Evolutionary conservation across 73 alveolate species (phyloP), one percentile per base, ranked within the genome.

Genomic region (Paramecium sonneborni): DNA sequence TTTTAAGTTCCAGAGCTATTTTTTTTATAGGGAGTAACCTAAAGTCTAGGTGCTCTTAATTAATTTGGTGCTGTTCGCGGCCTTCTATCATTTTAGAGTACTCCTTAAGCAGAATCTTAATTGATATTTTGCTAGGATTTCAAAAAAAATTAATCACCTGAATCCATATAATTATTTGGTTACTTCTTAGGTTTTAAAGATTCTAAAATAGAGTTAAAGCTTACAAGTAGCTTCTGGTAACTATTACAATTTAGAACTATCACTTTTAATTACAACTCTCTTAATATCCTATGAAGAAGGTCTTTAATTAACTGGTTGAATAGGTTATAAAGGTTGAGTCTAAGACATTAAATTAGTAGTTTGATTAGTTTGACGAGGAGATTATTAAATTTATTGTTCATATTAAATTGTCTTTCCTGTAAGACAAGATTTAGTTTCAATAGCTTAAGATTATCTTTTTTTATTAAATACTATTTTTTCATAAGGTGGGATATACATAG

Each of bases 11-110:
- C 18, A 79, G 15, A 41, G 21, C 12, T 79, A 46, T 79, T 79
- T 79, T 62, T 39, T 43, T 79, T 79, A 34, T 79, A 79, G 15
- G 90, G 90, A 44, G 90, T 79, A 23, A 79, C 90, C 2, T 79
- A 20, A 4, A 79, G 52, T 12, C 90, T 21, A 30, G 90, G 90
- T 15, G 90, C 90, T 46, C 90, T 79, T 24, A 79, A 46, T 46
- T 79, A 46, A 44, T 79, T 79, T 1, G 90, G 90, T 10, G 90
- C 90, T 12, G 90, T 79, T 46, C 41, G 28, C 0, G 90, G 90
- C 32, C 90, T 39, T 41, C 90, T 46, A 1, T 34, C 76, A 62
- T 62, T 62, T 62, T 62, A 62, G 32, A 5, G 14, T 0, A 18
- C 12, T 21, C 68, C 68, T 52, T 52, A 18, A 0, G 34, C 18